Conservation (phyloP, 164 flowering plant species). For the Tetrastigma voinierianum region DNA sequence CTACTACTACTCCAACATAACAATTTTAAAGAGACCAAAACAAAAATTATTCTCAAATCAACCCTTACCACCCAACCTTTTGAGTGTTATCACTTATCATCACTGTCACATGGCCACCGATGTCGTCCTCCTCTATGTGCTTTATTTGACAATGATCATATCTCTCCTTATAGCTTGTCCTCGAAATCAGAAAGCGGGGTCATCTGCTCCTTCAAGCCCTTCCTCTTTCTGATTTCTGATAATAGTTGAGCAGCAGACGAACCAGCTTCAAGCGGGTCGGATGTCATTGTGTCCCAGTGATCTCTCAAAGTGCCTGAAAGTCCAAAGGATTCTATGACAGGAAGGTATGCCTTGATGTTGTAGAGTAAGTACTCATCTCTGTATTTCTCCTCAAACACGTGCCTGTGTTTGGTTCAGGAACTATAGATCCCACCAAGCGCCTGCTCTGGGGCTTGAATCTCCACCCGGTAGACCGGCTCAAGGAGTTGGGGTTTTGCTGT, state of each 20-base stretch:
- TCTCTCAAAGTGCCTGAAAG: constrained; percentile 45
- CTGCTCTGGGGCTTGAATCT: constrained; percentile 56
- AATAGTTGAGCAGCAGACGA: constrained; percentile 39
- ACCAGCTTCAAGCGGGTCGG: constrained; percentile 50
- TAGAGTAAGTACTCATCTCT: constrained; percentile 59
- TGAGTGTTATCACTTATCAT: too few species aligned
- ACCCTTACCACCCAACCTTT: too few species aligned
- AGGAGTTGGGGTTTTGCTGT: too few species aligned
- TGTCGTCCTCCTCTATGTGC: too few species aligned
- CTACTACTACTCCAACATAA: too few species aligned
- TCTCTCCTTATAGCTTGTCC: constrained; percentile 52
- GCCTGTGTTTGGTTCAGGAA: constrained; percentile 57
- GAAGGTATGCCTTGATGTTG: constrained; percentile 58
- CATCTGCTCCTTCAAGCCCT: constrained; percentile 59
- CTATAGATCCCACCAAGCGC: constrained; percentile 59
- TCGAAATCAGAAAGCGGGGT: constrained; percentile 56
- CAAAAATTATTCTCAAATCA: too few species aligned
- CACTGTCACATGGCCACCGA: too few species aligned
- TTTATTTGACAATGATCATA: too few species aligned
- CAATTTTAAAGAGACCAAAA: too few species aligned
- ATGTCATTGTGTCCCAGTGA: constrained; percentile 61
- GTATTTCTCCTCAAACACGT: constrained; percentile 60
- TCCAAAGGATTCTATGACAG: constrained; percentile 55
- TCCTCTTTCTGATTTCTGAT: constrained; percentile 48
- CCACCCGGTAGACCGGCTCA: constrained; percentile 59